Evolutionary conservation across 805 yeast genomes (phyloP), one percentile per base, ranked within the genome.

Genomic region (Pichia ethanolica): DNA sequence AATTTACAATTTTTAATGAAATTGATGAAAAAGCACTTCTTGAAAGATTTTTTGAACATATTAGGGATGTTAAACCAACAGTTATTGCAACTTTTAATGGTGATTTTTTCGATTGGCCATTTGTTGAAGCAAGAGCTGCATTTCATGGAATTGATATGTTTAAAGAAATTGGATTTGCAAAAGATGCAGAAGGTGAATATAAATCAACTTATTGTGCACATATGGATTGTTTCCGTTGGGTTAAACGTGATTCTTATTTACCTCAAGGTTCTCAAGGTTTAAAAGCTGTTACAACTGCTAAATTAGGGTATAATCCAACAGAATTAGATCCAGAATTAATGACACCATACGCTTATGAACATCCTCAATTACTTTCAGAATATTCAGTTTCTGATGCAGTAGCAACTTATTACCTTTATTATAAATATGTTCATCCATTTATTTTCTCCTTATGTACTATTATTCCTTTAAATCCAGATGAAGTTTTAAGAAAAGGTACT

Each of bases 331-430:
- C 99, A 0, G 99, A 93, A 67, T 71, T 90, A 45, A 93, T 93
- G 99, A 89, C 97, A 0, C 97, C 97, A 0, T 93, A 91, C 65
- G 99, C 99, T 4, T 81, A 83, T 56, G 96, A 90, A 60, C 80
- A 85, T 58, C 99, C 99, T 1, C 98, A 93, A 61, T 70, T 84
- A 4, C 68, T 93, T 46, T 89, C 99, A 0, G 99, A 95, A 63
- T 93, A 93, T 66, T 95, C 99, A 0, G 99, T 93, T 30, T 95
- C 99, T 50, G 99, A 93, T 74, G 99, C 99, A 11, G 99, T 95
- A 38, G 99, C 99, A 5, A 93, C 99, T 0, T 93, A 90, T 64
- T 93, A 93, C 66, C 72, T 93, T 42, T 93, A 90, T 71, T 90
- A 86, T 81, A 93, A 93, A 67, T 95, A 93, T 63, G 97, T 93